Evolutionary conservation across 805 yeast species (phyloP).

Genomic region (Komagataella ulmi): DNA sequence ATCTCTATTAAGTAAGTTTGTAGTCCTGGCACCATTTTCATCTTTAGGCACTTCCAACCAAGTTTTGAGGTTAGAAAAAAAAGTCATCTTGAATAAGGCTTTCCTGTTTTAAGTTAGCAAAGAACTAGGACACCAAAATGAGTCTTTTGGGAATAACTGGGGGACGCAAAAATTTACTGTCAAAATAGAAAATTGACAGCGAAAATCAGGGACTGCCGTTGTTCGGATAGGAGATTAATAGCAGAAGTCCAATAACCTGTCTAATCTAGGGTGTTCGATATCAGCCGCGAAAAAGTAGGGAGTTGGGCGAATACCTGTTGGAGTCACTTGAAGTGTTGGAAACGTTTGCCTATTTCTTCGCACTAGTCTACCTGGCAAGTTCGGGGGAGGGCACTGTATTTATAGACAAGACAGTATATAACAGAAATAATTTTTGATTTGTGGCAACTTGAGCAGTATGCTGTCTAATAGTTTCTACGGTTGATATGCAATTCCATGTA

Average conservation of each 20-base stretch:
- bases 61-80: neutral
- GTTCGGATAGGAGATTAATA: neutral
- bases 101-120: neutral
- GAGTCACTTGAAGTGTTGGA: neutral
- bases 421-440: neutral
- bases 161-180: too few relatives aligned
- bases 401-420: neutral
- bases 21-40: neutral
- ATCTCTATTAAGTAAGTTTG: constrained; percentile 11
- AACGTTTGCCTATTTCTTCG: too few relatives aligned
- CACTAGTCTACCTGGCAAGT: neutral
- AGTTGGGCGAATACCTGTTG: neutral
- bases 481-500: neutral
- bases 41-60: neutral
- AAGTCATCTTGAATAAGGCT: neutral
- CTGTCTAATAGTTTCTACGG: neutral
- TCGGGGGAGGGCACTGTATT: neutral
- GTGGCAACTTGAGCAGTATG: neutral
- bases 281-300: neutral
- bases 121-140: neutral
- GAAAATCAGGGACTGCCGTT: neutral
- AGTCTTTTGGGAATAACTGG: too few relatives aligned
- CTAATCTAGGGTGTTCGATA: neutral
- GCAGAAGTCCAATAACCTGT: neutral
- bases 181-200: neutral